Percentiles rank a stretch among this genome's conserved stretches.
Conservation (phyloP, 768 basidiomycete genomes). For the Xerocomellus chrysenteron region DNA sequence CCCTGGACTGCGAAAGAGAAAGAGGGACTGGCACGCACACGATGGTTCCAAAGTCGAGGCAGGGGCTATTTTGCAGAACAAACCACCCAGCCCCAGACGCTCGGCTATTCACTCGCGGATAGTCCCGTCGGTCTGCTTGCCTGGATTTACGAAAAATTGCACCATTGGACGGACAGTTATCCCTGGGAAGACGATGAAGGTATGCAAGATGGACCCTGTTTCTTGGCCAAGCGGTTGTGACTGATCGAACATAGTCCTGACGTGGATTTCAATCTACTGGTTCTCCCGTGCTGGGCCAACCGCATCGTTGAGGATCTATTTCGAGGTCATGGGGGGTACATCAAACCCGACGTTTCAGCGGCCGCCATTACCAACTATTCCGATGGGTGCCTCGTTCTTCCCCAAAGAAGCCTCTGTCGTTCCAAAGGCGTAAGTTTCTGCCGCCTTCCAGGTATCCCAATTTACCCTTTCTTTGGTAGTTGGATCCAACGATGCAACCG, state of each 20-base stretch:
- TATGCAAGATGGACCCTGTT: slow-evolving; percentile 25
- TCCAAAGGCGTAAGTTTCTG: slow-evolving; percentile 37
- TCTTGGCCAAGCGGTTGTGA: too few species aligned
- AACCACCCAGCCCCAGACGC: slow-evolving; percentile 47
- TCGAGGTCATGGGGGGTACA: slow-evolving; percentile 34
- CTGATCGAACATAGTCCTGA: slow-evolving; percentile 38
- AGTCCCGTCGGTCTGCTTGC: slow-evolving; percentile 54
- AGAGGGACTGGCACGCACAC: slow-evolving; percentile 18
- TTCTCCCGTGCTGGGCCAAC: slow-evolving; percentile 60
- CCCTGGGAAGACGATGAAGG: slow-evolving; percentile 56
- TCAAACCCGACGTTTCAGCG: too few species aligned
- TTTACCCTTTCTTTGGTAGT: slow-evolving; percentile 25
- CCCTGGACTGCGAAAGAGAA: slow-evolving; percentile 31
- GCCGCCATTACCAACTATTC: slow-evolving; percentile 23
- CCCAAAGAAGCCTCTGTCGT: slow-evolving; percentile 43
- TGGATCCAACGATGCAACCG: slow-evolving; percentile 41
- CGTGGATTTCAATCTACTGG: slow-evolving; percentile 59
- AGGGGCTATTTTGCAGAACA: slow-evolving; percentile 34
- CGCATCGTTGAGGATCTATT: slow-evolving; percentile 59
- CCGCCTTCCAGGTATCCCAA: background rate
- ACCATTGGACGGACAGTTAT: slow-evolving; percentile 50
- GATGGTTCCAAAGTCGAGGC: slow-evolving; percentile 22
- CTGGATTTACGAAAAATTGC: slow-evolving; percentile 56
- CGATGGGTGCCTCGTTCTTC: slow-evolving; percentile 51
- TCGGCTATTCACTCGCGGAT: slow-evolving; percentile 55